Evolutionary conservation across 129 eudicot genomes (phyloP).

Genomic region (Flaveria bidentis): DNA sequence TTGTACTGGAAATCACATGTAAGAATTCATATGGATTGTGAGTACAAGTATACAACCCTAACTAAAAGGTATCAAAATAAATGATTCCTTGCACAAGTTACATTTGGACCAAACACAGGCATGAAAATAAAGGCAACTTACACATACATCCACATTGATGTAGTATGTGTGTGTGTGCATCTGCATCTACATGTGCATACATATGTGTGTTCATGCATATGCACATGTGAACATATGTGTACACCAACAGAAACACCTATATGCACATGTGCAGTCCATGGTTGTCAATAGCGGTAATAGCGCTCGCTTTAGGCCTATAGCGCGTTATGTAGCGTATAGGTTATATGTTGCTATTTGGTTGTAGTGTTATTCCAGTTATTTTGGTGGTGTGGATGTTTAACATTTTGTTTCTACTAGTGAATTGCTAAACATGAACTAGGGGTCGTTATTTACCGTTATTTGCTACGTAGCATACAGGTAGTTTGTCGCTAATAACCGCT

Average conservation of each 20-base stretch:
- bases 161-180: not conserved
- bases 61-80: not conserved
- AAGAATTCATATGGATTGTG: constrained; percentile 1
- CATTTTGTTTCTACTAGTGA: too few species aligned
- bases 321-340: too few species aligned
- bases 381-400: too few species aligned
- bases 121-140: not conserved
- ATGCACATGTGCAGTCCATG: too few species aligned
- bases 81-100: not conserved
- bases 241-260: not conserved
- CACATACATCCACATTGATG: not conserved
- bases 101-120: not conserved
- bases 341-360: too few species aligned
- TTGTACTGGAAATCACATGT: constrained; percentile 54
- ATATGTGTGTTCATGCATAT: not conserved
- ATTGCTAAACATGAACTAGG: too few species aligned
- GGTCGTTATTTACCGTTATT: too few species aligned
- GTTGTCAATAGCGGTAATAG: too few species aligned
- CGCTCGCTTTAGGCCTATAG: too few species aligned
- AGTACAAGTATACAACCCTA: constrained; percentile 18
- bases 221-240: not conserved
- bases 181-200: not conserved
- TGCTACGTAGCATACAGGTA: too few species aligned
- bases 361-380: too few species aligned
- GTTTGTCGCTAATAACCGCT: too few species aligned